Evolutionary conservation across 208 protist genomes (phyloP).

Genomic region (Borovskyia barvae): DNA sequence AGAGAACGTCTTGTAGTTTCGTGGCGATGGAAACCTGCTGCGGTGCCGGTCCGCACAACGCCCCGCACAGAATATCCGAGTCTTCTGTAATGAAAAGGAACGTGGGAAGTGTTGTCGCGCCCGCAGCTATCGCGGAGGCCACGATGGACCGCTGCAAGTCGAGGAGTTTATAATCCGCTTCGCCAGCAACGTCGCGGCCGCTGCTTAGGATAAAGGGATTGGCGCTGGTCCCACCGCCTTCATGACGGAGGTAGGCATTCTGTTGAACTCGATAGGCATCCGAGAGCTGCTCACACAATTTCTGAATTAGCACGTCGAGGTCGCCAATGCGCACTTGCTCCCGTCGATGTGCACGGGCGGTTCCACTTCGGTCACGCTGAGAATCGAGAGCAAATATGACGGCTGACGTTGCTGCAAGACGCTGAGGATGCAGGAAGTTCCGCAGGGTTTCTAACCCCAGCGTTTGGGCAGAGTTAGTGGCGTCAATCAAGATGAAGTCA

Average conservation of each 20-base stretch:
- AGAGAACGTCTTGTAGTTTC: constrained; percentile 72
- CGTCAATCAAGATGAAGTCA: constrained; percentile 84
- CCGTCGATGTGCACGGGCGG: constrained; percentile 52
- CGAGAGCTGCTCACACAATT: constrained; percentile 39
- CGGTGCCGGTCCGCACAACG: constrained; percentile 75
- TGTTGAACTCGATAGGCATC: constrained; percentile 25
- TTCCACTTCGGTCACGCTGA: constrained; percentile 64
- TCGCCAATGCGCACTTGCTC: constrained; percentile 62
- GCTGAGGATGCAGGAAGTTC: constrained; percentile 33
- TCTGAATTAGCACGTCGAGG: constrained; percentile 65
- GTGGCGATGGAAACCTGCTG: constrained; percentile 76
- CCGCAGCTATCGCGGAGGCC: constrained; percentile 19
- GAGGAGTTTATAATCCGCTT: constrained; percentile 89
- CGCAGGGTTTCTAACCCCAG: constrained; percentile 57
- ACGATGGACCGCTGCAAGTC: constrained; percentile 67
- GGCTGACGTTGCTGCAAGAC: constrained; percentile 35
- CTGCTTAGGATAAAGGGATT: constrained; percentile 62
- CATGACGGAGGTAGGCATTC: not conserved
- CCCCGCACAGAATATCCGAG: constrained; percentile 81
- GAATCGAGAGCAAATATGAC: constrained; percentile 83
- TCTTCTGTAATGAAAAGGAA: constrained; percentile 89
- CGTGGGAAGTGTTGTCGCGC: constrained; percentile 26
- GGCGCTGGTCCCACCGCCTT: not conserved
- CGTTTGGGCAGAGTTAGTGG: constrained; percentile 80
- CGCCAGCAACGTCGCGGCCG: constrained; percentile 75